These are phyloP conservation scores for Botrytis pseudocinerea DNA, from an alignment of 2,329 filamentous ascomycete species.

Conservation along the genomic window DNA sequence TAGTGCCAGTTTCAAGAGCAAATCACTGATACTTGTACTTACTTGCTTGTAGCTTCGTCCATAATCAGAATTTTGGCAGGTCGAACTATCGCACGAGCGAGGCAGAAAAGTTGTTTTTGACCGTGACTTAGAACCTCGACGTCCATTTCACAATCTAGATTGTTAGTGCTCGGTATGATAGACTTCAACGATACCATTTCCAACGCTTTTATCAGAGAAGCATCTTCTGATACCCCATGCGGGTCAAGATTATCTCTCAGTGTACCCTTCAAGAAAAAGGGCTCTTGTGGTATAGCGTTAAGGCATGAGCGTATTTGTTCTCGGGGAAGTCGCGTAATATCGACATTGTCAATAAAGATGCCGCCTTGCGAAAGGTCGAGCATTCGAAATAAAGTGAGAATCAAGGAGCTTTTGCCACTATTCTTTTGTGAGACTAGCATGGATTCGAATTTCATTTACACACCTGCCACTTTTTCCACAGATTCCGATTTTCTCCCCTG, in stretches of 20 bases:
- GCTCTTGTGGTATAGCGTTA: slow-evolving; percentile 55
- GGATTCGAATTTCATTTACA: no score
- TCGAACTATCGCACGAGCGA: slow-evolving; percentile 46
- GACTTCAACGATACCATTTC: slow-evolving; percentile 16
- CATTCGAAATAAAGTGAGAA: slow-evolving; percentile 39
- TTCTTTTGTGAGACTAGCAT: no score
- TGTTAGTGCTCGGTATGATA: slow-evolving; percentile 36
- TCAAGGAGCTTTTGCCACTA: no score
- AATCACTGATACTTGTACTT: neutral
- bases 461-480: neutral
- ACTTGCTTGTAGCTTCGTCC: slow-evolving; percentile 37
- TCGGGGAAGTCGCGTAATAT: slow-evolving; percentile 23
- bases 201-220: slow-evolving; percentile 17
- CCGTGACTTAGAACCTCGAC: slow-evolving; percentile 46
- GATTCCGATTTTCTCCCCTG: neutral
- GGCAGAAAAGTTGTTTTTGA: slow-evolving; percentile 50
- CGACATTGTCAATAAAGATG: neutral
- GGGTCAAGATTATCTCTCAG: slow-evolving; percentile 50
- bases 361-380: slow-evolving; percentile 37
- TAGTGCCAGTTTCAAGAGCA: neutral
- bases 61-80: slow-evolving; percentile 40
- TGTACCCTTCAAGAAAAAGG: slow-evolving; percentile 51
- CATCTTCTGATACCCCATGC: slow-evolving; percentile 26
- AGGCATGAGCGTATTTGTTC: slow-evolving; percentile 48
- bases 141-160: slow-evolving; percentile 42